Evolutionary conservation across 305 asterid species (phyloP).

Genomic region (Vinca major): DNA sequence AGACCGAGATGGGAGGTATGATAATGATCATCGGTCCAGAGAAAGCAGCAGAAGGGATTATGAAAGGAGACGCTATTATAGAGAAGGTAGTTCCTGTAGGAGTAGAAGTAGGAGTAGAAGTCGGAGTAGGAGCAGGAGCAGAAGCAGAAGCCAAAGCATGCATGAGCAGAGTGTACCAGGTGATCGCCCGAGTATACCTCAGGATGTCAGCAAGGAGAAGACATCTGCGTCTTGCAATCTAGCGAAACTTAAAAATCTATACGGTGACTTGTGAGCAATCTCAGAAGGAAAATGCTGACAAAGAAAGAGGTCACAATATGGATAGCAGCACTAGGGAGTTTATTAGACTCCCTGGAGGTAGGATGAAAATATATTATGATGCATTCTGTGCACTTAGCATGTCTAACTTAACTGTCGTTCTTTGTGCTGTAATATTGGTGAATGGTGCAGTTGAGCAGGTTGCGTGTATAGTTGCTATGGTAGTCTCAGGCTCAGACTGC

Average conservation of each 20-base stretch:
- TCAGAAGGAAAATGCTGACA: constrained; percentile 47
- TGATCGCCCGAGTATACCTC: constrained; percentile 36
- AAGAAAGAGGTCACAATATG: constrained; percentile 28
- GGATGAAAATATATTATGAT: constrained; percentile 3
- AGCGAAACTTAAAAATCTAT: constrained; percentile 80
- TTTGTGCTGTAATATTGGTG: background rate
- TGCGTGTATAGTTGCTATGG: constrained; percentile 3
- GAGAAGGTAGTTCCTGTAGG: constrained; percentile 40
- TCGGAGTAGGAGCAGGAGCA: constrained; percentile 47
- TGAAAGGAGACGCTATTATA: constrained; percentile 39
- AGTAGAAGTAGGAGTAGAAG: constrained; percentile 41
- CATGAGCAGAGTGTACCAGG: constrained; percentile 34
- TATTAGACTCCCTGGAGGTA: constrained; percentile 86
- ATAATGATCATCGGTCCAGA: constrained; percentile 33
- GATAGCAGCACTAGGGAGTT: constrained; percentile 74
- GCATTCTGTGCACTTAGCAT: background rate
- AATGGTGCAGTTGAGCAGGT: background rate
- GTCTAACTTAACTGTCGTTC: background rate
- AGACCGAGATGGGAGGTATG: constrained; percentile 25
- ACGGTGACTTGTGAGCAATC: constrained; percentile 55
- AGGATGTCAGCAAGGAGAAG: constrained; percentile 42
- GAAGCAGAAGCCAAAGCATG: constrained; percentile 49
- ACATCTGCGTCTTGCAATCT: constrained; percentile 58
- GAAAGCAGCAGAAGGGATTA: constrained; percentile 55
- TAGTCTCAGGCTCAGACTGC: no score